Evolutionary conservation across 2,329 filamentous ascomycete species (phyloP), one percentile per base, ranked within the genome.

Genomic region (Ceratocystis papillata): DNA sequence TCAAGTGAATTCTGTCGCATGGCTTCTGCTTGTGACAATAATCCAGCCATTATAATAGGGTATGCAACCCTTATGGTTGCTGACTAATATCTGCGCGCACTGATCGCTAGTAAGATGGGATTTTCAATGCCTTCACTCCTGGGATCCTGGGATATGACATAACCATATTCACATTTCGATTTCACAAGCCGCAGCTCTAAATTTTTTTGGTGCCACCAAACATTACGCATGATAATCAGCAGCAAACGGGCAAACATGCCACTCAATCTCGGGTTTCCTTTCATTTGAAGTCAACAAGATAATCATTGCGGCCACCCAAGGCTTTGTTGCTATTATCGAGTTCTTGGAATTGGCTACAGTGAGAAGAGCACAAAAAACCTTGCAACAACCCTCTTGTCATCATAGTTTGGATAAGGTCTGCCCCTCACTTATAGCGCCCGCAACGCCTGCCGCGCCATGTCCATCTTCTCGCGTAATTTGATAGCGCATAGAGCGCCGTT

Each of bases 301-400:
- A 30, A n/a, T 33, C 28, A 59, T 30, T 10, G 55, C n/a, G 6
- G 25, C 5, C 55, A 33, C 37, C 10, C 55, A 59, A 59, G 55
- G 15, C 55, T 59, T 30, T n/a, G 15, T 17, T 37, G 17, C 28
- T 5, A 59, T n/a, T 28, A 33, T 28, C 12, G 17, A 8, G 55
- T 10, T 15, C 15, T 37, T 59, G 55, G 30, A 37, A 1, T 25
- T 15, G 48, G 22, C 48, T 8, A 53, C 48, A 53, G 22, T 25
- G 48, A 53, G 48, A 28, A 25, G 10, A 53, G 22, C 20, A n/a
- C 48, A 53, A 59, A 59, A 59, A 59, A 59, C 17, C 55, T 37
- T 59, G 30, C 55, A 59, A 1, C 55, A 37, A 12, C 37, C 37
- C 10, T 41, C 37, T 41, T 25, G 28, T 30, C 25, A 17, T 7